These are phyloP conservation scores for Aspergillus ochraceus DNA, from an alignment of 2,329 filamentous ascomycete species.

Conservation along the genomic window DNA sequence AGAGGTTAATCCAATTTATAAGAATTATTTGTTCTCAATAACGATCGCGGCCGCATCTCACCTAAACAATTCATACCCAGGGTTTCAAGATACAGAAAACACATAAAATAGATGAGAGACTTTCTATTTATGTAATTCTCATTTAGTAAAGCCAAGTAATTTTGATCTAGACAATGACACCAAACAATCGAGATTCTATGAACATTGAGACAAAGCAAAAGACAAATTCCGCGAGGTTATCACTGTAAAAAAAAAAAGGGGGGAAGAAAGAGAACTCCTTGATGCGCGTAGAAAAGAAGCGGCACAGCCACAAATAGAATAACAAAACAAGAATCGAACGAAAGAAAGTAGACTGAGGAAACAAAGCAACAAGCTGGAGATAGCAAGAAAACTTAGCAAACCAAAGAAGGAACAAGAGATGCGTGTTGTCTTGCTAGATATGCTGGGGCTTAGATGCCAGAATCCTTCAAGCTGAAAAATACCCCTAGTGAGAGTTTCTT, in stretches of 20 bases:
- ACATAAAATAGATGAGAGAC: too few species aligned
- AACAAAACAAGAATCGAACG: not conserved
- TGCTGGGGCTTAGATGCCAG: slow-evolving; percentile 8
- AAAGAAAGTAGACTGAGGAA: not conserved
- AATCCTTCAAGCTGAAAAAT: not conserved
- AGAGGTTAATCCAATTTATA: too few species aligned
- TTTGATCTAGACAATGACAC: slow-evolving; percentile 1
- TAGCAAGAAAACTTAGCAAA: not conserved
- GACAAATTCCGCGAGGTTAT: not conserved
- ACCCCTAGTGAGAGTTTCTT: not conserved
- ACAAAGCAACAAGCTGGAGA: not conserved
- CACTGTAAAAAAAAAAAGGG: slow-evolving; percentile 1
- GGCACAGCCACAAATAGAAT: not conserved
- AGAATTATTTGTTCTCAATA: too few species aligned
- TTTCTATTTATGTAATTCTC: not conserved
- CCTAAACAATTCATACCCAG: too few species aligned
- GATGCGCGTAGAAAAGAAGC: not conserved
- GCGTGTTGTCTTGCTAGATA: not conserved
- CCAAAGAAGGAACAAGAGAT: not conserved
- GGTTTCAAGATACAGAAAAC: too few species aligned
- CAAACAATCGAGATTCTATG: slow-evolving; percentile 12
- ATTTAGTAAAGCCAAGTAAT: not conserved
- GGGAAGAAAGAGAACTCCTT: slow-evolving; percentile 4
- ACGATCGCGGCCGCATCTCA: too few species aligned
- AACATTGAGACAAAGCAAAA: slow-evolving; percentile 1